Evolutionary conservation across 192 early-diverging fungal genomes (phyloP).

Genomic region (Phlyctochytrium arcticum): DNA sequence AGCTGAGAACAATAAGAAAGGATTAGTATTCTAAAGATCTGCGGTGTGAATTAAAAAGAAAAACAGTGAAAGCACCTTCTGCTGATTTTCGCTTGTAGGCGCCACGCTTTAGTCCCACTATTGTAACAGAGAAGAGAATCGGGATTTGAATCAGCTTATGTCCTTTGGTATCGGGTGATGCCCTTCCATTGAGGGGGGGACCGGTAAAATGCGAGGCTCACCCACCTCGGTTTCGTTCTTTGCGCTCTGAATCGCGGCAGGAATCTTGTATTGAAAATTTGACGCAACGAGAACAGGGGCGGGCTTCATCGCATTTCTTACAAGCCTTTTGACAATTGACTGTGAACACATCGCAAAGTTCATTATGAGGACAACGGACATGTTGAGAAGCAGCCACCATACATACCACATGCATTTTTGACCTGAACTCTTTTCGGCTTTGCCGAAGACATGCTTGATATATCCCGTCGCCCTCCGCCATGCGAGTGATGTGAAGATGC

Average conservation of each 20-base stretch:
- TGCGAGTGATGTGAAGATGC: too few relatives aligned
- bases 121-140: too few relatives aligned
- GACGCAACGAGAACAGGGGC: constrained; percentile 81
- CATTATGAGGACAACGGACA: not conserved
- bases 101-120: not conserved
- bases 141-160: not conserved
- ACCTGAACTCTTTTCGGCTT: constrained; percentile 39
- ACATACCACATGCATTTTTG: constrained; percentile 82
- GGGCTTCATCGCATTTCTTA: constrained; percentile 87
- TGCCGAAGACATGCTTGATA: too few relatives aligned
- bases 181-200: too few relatives aligned
- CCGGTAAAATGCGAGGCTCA: not conserved
- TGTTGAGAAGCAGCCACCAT: not conserved
- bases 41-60: too few relatives aligned
- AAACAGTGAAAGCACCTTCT: not conserved
- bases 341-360: not conserved
- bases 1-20: too few relatives aligned
- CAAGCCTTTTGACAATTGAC: constrained; percentile 83
- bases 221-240: constrained; percentile 70
- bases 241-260: constrained; percentile 74
- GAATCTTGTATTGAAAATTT: constrained; percentile 64
- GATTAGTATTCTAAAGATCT: too few relatives aligned
- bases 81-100: not conserved
- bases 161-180: too few relatives aligned
- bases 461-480: too few relatives aligned